phyloP scores from a whole-genome alignment of 164 flowering plant species.

The Platanus orientalis region DNA sequence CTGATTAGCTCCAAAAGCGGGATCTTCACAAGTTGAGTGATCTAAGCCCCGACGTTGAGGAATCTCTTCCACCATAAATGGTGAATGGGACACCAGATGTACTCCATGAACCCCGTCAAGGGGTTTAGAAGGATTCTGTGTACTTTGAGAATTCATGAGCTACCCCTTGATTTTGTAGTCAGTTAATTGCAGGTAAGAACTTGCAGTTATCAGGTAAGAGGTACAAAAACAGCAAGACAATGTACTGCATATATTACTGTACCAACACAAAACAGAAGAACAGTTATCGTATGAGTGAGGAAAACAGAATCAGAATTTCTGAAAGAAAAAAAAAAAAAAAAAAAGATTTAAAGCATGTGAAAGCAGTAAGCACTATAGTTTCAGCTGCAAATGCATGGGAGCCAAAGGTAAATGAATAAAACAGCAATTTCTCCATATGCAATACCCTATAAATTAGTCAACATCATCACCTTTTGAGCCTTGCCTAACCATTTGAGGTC shows the following conservation, averaged over 20 bases:
- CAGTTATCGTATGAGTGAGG: neutral
- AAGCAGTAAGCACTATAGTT: neutral
- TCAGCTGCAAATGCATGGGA: neutral
- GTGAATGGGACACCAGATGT: constrained; percentile 57
- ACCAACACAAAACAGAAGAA: neutral
- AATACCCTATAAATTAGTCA: neutral
- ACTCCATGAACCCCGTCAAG: constrained; percentile 78
- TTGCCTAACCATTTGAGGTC: neutral
- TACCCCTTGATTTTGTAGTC: constrained; percentile 2
- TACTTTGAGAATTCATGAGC: constrained; percentile 48
- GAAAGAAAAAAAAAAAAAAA: neutral
- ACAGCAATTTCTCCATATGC: neutral
- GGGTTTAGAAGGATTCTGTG: constrained; percentile 27
- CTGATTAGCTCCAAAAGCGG: constrained; percentile 34
- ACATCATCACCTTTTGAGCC: neutral
- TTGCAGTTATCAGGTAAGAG: constrained; percentile 2
- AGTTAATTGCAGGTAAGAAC: constrained; percentile 8
- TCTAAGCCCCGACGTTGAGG: constrained; percentile 31
- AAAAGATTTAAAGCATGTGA: neutral
- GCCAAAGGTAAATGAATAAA: no score
- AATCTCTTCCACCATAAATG: constrained; percentile 49
- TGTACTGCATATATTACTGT: constrained; percentile 9
- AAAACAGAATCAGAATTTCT: neutral
- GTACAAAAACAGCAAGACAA: neutral
- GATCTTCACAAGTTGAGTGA: constrained; percentile 21